phyloP scores from a whole-genome alignment of 164 flowering plant species.

The Dillenia suffruticosa region DNA sequence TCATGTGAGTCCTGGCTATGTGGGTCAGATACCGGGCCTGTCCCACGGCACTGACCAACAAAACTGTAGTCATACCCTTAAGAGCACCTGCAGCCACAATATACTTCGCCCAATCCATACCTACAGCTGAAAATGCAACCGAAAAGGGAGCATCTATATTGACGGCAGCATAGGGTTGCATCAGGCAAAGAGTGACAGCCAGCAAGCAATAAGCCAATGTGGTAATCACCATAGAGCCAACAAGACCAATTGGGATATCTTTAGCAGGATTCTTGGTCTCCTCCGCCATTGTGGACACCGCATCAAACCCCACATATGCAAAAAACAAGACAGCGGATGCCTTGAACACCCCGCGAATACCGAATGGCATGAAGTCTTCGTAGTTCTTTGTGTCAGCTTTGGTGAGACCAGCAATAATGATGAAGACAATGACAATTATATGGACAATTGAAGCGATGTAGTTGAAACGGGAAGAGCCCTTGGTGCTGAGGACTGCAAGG shows the following conservation, averaged over 20 bases:
- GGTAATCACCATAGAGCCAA: constrained; percentile 55
- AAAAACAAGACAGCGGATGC: constrained; percentile 65
- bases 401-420: constrained; percentile 47
- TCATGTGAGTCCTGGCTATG: constrained; percentile 60
- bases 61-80: constrained; percentile 52
- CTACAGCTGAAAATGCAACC: constrained; percentile 39
- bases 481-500: constrained; percentile 34
- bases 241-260: constrained; percentile 66
- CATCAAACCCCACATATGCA: constrained; percentile 62
- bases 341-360: constrained; percentile 45
- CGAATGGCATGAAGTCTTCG: constrained; percentile 38
- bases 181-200: constrained; percentile 43
- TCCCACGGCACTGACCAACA: constrained; percentile 43
- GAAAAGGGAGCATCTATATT: constrained; percentile 47
- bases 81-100: constrained; percentile 47
- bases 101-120: constrained; percentile 59
- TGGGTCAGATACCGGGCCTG: constrained; percentile 67
- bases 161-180: constrained; percentile 35
- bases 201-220: constrained; percentile 38
- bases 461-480: constrained; percentile 55
- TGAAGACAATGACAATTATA: constrained; percentile 36
- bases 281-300: constrained; percentile 65
- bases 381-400: constrained; percentile 38
- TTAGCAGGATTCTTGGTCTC: constrained; percentile 60
- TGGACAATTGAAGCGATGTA: constrained; percentile 45